Evolutionary conservation across 2,329 filamentous ascomycete species (phyloP).

Genomic region (Botrytis pseudocinerea): DNA sequence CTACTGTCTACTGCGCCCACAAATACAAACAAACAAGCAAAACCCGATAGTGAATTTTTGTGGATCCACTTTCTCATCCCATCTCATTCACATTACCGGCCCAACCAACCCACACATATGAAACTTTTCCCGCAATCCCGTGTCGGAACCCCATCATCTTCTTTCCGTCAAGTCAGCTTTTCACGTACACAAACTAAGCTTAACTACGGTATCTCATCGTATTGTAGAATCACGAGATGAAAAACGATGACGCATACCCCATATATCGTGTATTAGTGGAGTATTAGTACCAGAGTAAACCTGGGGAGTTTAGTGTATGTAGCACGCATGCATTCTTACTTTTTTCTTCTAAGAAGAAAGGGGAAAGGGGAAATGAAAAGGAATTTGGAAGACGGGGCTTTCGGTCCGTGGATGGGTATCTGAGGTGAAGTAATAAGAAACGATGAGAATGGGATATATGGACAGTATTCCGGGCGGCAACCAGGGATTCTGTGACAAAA

Average conservation of each 20-base stretch:
- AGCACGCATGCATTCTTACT: neutral
- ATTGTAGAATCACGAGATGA: neutral
- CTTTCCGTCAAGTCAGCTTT: neutral
- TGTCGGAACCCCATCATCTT: neutral
- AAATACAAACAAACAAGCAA: neutral
- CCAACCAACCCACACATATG: neutral
- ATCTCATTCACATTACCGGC: neutral
- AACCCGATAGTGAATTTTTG: neutral
- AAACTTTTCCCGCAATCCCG: conserved; percentile 11
- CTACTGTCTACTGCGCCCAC: neutral
- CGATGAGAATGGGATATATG: neutral
- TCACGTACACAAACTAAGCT: neutral
- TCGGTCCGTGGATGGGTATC: neutral
- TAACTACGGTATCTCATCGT: neutral
- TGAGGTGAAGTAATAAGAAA: neutral
- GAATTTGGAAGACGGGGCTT: neutral
- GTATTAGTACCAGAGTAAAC: neutral
- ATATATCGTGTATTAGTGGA: neutral
- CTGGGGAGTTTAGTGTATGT: neutral
- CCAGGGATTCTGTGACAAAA: too few relatives aligned
- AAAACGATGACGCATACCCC: neutral
- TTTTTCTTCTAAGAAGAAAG: neutral
- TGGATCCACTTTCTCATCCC: neutral
- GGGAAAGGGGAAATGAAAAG: neutral
- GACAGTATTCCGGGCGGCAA: neutral